Evolutionary conservation across 139 green algal genomes (phyloP).

Genomic region (Coccomyxa sp.): DNA sequence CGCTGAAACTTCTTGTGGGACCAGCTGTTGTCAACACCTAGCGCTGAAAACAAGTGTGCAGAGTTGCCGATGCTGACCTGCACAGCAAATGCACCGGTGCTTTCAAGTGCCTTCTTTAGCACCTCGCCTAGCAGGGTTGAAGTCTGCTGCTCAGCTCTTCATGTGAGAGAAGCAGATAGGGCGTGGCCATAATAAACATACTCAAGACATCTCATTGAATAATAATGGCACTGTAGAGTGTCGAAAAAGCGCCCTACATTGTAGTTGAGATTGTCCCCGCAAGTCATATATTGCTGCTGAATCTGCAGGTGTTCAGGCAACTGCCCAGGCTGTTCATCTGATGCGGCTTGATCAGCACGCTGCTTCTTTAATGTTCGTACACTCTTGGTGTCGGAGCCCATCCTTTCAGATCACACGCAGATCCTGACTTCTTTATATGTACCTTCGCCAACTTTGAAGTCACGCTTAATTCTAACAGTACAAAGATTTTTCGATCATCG

Average conservation of each 20-base stretch:
- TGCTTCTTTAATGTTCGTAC: background rate
- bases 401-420: no score
- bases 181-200: no score
- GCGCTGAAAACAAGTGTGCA: constrained; percentile 53
- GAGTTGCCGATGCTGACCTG: constrained; percentile 68
- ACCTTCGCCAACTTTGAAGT: no score
- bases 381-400: background rate
- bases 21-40: constrained; percentile 79
- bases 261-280: constrained; percentile 63
- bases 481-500: no score
- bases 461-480: no score
- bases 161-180: background rate
- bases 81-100: background rate
- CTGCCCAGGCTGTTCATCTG: background rate
- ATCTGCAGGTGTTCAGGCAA: constrained; percentile 54
- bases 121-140: no score
- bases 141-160: background rate
- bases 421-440: no score
- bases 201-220: no score
- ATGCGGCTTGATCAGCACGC: background rate
- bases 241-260: constrained; percentile 48
- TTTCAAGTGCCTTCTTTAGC: background rate
- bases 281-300: constrained; percentile 61
- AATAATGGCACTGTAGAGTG: no score
- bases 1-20: constrained; percentile 61